Conservation (phyloP, 2,329 filamentous ascomycete genomes). For the Ampelomyces quisqualis region DNA sequence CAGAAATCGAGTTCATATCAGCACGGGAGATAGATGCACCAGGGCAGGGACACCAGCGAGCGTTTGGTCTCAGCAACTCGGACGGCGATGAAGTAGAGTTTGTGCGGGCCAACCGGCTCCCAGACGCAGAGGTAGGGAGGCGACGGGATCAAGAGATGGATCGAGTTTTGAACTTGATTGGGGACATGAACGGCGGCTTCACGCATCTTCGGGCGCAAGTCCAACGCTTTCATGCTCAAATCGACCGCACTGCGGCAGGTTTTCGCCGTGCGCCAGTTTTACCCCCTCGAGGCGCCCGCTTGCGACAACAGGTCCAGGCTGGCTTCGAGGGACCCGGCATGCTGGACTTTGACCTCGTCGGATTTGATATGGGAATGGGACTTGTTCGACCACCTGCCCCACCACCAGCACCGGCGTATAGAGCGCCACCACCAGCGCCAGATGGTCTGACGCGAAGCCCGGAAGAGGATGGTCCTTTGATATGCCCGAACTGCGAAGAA, state of each 20-base stretch:
- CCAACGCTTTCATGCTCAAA: conserved; percentile 21
- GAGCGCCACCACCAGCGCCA: conserved; percentile 63
- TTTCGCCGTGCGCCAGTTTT: conserved; percentile 17
- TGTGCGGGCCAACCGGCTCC: conserved; percentile 24
- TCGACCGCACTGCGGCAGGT: conserved; percentile 15
- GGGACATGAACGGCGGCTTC: conserved; percentile 18
- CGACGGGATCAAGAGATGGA: conserved; percentile 21
- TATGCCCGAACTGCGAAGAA: conserved; percentile 84
- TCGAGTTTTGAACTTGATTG: conserved; percentile 21
- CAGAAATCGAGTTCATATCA: conserved; percentile 55
- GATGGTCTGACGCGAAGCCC: conserved; percentile 81
- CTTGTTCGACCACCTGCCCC: conserved; percentile 27
- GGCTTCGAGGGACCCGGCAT: conserved; percentile 26
- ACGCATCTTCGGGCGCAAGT: conserved; percentile 25
- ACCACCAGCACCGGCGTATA: conserved; percentile 53
- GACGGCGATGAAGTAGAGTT: conserved; percentile 38
- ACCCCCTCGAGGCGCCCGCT: conserved; percentile 17
- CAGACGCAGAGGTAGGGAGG: conserved; percentile 20
- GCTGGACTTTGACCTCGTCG: conserved; percentile 47
- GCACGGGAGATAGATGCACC: conserved; percentile 29
- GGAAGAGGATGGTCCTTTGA: conserved; percentile 67
- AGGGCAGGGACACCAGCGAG: conserved; percentile 9
- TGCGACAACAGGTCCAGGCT: conserved; percentile 19
- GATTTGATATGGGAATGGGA: conserved; percentile 46
- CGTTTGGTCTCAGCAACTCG: conserved; percentile 14